Conservation (phyloP, 1,284 basidiomycete species). For the Puccinia triticina region DNA sequence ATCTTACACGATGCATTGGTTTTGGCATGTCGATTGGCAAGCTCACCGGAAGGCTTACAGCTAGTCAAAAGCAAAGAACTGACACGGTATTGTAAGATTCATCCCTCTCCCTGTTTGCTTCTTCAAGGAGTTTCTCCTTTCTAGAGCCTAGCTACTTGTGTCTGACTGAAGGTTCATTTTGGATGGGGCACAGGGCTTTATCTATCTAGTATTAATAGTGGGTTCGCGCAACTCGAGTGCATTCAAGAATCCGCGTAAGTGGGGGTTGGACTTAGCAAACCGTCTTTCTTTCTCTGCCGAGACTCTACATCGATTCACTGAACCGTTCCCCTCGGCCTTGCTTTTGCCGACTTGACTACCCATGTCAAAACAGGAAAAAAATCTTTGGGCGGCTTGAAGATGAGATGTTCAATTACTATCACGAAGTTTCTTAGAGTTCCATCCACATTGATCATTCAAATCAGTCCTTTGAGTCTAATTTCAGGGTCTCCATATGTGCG, state of each 20-base stretch:
- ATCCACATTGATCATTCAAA: not conserved
- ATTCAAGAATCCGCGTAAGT: conserved; percentile 45
- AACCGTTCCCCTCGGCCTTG: not conserved
- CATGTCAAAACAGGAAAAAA: conserved; percentile 8
- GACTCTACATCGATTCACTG: no score
- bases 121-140: not conserved
- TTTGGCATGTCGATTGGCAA: conserved; percentile 25
- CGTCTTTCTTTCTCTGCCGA: not conserved
- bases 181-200: conserved; percentile 24
- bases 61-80: conserved; percentile 31
- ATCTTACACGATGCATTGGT: conserved; percentile 41
- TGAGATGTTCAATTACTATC: conserved; percentile 7
- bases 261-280: not conserved
- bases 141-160: not conserved
- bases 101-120: no score
- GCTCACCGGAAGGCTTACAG: conserved; percentile 17
- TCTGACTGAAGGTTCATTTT: not conserved
- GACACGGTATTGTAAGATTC: conserved; percentile 30
- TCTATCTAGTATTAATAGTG: conserved; percentile 40
- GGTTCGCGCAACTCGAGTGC: conserved; percentile 12
- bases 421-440: not conserved
- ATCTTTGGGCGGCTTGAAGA: conserved; percentile 25
- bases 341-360: not conserved
- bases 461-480: no score
- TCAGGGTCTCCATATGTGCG: no score